Conservation (phyloP, 176 grass and related monocot species). For the Carex kokanica region DNA sequence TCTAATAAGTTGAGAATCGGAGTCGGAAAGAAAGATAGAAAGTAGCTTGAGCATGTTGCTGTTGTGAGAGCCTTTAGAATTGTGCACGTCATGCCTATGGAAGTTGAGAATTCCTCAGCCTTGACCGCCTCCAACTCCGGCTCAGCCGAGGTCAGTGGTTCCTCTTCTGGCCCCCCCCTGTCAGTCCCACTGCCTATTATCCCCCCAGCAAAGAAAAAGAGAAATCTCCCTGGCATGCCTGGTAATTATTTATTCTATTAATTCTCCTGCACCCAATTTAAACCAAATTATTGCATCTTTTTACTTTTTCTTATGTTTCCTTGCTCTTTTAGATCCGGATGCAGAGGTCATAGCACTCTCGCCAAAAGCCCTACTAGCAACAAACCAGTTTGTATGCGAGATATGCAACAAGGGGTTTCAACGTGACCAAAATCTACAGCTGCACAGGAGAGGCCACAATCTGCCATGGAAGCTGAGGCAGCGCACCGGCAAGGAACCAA, state of each 20-base stretch:
- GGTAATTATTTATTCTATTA: slow-evolving; percentile 41
- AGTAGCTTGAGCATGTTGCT: background rate
- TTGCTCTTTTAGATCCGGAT: slow-evolving; percentile 67
- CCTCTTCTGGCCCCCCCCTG: slow-evolving; percentile 49
- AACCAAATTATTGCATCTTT: background rate
- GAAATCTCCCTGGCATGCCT: slow-evolving; percentile 95
- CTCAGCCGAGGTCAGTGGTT: slow-evolving; percentile 46
- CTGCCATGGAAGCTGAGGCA: slow-evolving; percentile 98
- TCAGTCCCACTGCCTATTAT: slow-evolving; percentile 14
- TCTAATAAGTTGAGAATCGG: background rate
- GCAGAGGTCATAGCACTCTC: slow-evolving; percentile 96
- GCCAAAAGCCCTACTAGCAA: slow-evolving; percentile 88
- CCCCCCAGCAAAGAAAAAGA: slow-evolving; percentile 78
- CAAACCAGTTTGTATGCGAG: slow-evolving; percentile 96
- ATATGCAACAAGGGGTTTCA: slow-evolving; percentile 99
- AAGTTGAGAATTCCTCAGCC: slow-evolving; percentile 55
- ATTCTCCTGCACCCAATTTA: background rate
- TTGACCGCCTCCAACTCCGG: slow-evolving; percentile 47
- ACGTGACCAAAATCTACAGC: slow-evolving; percentile 96
- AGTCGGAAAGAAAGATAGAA: slow-evolving; percentile 11
- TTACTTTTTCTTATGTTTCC: background rate
- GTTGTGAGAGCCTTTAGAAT: background rate
- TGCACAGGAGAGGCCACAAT: slow-evolving; percentile 93
- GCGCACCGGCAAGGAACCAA: slow-evolving; percentile 66
- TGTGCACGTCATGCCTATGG: slow-evolving; percentile 40